These are phyloP conservation scores for Stagonosporopsis cucurbitacearum DNA, from an alignment of 2,329 filamentous ascomycete genomes.

Conservation along the genomic window DNA sequence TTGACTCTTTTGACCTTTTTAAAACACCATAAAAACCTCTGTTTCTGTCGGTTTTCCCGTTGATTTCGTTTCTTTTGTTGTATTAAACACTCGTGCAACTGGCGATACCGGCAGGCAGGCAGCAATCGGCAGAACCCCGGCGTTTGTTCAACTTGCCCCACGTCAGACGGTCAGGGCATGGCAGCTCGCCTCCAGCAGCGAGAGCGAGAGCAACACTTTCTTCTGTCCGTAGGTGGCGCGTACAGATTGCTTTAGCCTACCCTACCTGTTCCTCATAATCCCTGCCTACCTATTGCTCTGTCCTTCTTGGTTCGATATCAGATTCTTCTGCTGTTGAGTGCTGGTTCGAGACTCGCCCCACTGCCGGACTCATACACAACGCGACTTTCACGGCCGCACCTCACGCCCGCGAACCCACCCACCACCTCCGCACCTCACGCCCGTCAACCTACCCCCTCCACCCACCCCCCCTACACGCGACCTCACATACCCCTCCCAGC, in stretches of 20 bases:
- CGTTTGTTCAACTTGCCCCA: conserved; percentile 3
- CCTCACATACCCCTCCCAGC: conserved; percentile 9
- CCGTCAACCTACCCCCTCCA: too few species aligned
- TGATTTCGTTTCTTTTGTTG: too few species aligned
- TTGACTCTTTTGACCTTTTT: too few species aligned
- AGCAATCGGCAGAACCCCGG: conserved; percentile 11
- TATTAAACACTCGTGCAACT: not conserved
- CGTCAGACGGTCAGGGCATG: conserved; percentile 9
- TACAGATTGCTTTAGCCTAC: not conserved
- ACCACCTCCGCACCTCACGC: too few species aligned
- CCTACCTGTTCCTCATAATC: not conserved
- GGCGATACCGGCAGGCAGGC: conserved; percentile 1
- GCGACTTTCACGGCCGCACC: conserved; percentile 14
- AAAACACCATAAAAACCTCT: too few species aligned
- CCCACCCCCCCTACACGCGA: conserved; percentile 27
- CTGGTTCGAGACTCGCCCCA: conserved; percentile 20
- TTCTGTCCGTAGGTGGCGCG: not conserved
- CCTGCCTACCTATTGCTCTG: not conserved
- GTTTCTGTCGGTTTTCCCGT: too few species aligned
- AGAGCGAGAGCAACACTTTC: too few species aligned
- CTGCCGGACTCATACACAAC: conserved; percentile 20
- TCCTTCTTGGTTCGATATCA: not conserved
- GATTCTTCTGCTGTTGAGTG: not conserved
- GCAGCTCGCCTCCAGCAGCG: conserved; percentile 11
- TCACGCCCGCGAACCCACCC: too few species aligned